Conservation (phyloP, 2,329 filamentous ascomycete species). For the Verticillium alfalfae region DNA sequence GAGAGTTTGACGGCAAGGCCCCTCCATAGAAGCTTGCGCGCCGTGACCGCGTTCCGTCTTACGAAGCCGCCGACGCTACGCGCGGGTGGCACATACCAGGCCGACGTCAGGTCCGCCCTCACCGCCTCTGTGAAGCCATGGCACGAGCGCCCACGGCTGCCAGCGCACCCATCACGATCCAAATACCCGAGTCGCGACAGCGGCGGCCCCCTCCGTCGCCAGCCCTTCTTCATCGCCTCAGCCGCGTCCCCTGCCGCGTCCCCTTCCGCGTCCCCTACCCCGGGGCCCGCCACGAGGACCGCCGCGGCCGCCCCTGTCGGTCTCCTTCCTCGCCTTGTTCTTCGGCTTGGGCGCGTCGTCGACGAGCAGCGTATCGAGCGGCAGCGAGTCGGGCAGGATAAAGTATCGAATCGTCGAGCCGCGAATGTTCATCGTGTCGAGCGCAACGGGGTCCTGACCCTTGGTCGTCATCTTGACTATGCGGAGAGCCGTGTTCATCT, state of each 20-base stretch:
- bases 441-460: slow-evolving; percentile 77
- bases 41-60: no score
- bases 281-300: slow-evolving; percentile 46
- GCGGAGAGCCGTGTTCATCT: slow-evolving; percentile 97
- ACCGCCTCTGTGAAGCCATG: not conserved
- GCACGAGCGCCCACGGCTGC: not conserved
- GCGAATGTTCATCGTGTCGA: slow-evolving; percentile 95
- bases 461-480: slow-evolving; percentile 95
- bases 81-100: no score
- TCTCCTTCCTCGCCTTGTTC: slow-evolving; percentile 98
- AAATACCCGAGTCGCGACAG: not conserved
- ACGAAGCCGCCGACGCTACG: no score
- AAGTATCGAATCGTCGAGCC: slow-evolving; percentile 95
- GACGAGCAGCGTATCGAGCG: slow-evolving; percentile 89
- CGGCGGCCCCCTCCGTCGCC: not conserved
- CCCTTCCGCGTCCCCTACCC: slow-evolving; percentile 47
- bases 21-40: no score
- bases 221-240: not conserved
- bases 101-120: no score
- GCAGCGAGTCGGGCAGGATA: slow-evolving; percentile 92
- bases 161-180: not conserved
- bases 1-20: not conserved
- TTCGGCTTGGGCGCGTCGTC: slow-evolving; percentile 98
- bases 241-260: slow-evolving; percentile 34
- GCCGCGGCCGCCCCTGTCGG: slow-evolving; percentile 51